Evolutionary conservation across 192 early-diverging fungal species (phyloP).

Genomic region (Podila verticillata): DNA sequence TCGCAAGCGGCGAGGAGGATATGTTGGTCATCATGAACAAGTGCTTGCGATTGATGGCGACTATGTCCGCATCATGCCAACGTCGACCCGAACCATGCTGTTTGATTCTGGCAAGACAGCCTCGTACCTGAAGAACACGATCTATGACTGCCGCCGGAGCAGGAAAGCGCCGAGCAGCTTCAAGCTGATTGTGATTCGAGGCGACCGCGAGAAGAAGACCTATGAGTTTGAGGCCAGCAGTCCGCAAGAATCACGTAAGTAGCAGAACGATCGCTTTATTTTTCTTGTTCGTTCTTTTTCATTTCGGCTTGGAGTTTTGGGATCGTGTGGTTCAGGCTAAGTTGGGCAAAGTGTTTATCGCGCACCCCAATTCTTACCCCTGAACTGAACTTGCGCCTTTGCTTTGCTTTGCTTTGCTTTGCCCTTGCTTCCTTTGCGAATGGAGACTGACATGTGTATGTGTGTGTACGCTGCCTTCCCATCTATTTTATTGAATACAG

Average conservation of each 20-base stretch:
- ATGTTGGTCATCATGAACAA: constrained; percentile 85
- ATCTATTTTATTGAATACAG: constrained; percentile 8
- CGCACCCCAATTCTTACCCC: too few species aligned
- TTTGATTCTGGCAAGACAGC: constrained; percentile 89
- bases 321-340: too few species aligned
- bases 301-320: background rate
- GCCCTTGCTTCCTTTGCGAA: background rate
- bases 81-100: constrained; percentile 75
- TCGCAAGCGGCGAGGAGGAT: constrained; percentile 84
- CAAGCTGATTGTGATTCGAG: constrained; percentile 68
- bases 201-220: constrained; percentile 75
- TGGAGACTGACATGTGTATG: constrained; percentile 18
- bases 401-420: too few species aligned
- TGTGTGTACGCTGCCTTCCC: constrained; percentile 10
- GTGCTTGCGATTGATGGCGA: constrained; percentile 95
- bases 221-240: constrained; percentile 82
- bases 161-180: constrained; percentile 75
- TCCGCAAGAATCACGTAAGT: constrained; percentile 71
- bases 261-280: background rate
- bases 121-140: constrained; percentile 30
- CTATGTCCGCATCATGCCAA: constrained; percentile 88
- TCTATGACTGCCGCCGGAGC: constrained; percentile 69
- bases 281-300: background rate
- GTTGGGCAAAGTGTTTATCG: too few species aligned
- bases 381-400: too few species aligned